These are phyloP conservation scores for Manihot esculenta DNA, from an alignment of 441 rosid genomes.

Conservation along the genomic window DNA sequence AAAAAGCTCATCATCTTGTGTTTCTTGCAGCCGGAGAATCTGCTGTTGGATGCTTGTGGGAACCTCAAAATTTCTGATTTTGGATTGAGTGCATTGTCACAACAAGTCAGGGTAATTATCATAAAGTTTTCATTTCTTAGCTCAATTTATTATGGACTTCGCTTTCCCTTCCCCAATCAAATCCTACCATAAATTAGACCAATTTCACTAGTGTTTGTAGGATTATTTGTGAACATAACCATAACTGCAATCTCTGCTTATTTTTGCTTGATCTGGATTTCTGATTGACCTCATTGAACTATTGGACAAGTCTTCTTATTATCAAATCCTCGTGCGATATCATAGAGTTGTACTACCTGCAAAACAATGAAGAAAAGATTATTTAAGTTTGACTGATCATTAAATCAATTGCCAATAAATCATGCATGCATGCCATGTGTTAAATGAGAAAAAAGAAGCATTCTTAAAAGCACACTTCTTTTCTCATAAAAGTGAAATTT, in stretches of 20 bases:
- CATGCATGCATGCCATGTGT: neutral
- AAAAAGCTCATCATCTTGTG: slow-evolving; percentile 13
- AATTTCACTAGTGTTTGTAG: neutral
- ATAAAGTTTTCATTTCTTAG: neutral
- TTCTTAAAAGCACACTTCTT: neutral
- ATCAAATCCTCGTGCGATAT: neutral
- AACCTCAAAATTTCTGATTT: slow-evolving; percentile 96
- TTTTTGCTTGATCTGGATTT: neutral
- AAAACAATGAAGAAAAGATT: neutral
- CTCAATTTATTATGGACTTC: neutral
- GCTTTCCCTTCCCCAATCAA: slow-evolving; percentile 1
- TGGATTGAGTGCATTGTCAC: slow-evolving; percentile 94
- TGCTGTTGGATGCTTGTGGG: slow-evolving; percentile 75
- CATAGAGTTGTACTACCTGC: neutral
- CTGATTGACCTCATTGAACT: neutral
- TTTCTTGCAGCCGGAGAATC: slow-evolving; percentile 83
- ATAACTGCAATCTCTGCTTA: neutral
- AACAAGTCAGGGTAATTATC: slow-evolving; percentile 85
- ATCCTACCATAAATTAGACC: neutral
- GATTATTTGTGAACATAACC: neutral
- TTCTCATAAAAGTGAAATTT: neutral
- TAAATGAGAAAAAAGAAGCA: neutral
- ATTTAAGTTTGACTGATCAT: neutral
- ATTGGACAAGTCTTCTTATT: neutral
- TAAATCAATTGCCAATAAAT: neutral